phyloP scores from a whole-genome alignment of 2,329 filamentous ascomycete genomes.

The Nothomitra cinnamomea region DNA sequence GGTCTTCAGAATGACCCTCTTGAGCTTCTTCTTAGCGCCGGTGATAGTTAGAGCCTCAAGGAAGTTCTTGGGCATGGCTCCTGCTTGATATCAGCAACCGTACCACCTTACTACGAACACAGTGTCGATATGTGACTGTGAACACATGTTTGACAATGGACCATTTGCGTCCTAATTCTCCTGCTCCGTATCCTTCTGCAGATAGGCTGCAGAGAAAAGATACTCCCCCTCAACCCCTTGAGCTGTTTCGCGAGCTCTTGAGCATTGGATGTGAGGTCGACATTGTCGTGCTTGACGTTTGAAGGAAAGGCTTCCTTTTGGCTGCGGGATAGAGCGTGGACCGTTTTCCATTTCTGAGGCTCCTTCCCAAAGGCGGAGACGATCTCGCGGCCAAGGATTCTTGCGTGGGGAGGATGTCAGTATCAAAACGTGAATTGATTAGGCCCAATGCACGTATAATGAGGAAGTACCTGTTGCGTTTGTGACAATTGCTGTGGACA shows the following conservation, averaged over 20 bases:
- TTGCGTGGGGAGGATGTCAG: too few species aligned
- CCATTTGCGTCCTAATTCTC: constrained; percentile 23
- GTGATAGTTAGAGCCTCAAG: constrained; percentile 27
- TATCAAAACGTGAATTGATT: constrained; percentile 6
- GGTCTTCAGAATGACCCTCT: constrained; percentile 31
- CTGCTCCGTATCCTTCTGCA: constrained; percentile 21
- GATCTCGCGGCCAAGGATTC: constrained; percentile 25
- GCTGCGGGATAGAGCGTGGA: constrained; percentile 25
- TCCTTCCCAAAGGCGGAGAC: constrained; percentile 22
- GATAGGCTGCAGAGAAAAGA: constrained; percentile 28
- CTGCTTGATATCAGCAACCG: constrained; percentile 8
- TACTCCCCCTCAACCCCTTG: constrained; percentile 22
- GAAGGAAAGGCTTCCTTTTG: constrained; percentile 21
- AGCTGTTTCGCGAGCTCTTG: constrained; percentile 23
- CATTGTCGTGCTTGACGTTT: constrained; percentile 22
- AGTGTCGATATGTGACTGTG: not conserved
- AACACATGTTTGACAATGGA: not conserved
- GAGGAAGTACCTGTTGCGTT: constrained; percentile 18
- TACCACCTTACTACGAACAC: not conserved
- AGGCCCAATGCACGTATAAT: too few species aligned
- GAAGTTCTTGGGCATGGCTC: constrained; percentile 31
- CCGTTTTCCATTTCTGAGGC: constrained; percentile 19
- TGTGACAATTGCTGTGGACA: constrained; percentile 18
- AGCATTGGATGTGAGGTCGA: constrained; percentile 22
- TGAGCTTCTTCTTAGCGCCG: constrained; percentile 24